Conservation (phyloP, 108 stramenopile species). For the Cyclotella choctawhatcheeana region DNA sequence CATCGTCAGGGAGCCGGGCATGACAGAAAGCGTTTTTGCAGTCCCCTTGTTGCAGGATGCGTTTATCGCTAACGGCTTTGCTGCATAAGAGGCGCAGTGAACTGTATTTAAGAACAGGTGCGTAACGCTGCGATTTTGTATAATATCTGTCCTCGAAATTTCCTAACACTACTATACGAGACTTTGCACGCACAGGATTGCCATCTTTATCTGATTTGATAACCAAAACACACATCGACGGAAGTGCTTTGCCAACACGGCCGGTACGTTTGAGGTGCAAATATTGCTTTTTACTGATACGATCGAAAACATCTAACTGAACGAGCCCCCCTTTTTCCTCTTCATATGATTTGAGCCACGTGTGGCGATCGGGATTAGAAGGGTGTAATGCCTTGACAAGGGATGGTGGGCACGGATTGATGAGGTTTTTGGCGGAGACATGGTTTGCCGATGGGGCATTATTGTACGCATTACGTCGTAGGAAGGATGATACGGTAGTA, state of each 20-base stretch:
- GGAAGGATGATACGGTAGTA: not conserved
- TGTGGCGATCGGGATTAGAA: conserved; percentile 6
- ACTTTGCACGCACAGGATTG: conserved; percentile 21
- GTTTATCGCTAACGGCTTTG: not conserved
- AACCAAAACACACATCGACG: conserved; percentile 6
- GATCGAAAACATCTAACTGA: not conserved
- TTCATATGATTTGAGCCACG: conserved; percentile 21
- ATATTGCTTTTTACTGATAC: not conserved
- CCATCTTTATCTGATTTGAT: conserved; percentile 21
- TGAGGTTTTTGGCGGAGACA: conserved; percentile 12
- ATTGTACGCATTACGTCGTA: conserved; percentile 3
- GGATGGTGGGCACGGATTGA: conserved; percentile 11
- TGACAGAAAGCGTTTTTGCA: conserved; percentile 51
- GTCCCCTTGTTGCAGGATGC: conserved; percentile 38
- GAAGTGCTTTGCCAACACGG: not conserved
- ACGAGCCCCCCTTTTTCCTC: conserved; percentile 14
- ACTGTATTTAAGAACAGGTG: conserved; percentile 27
- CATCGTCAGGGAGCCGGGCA: conserved; percentile 14
- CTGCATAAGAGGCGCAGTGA: conserved; percentile 8
- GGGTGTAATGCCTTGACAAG: conserved; percentile 13
- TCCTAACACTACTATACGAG: conserved; percentile 8
- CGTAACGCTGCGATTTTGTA: conserved; percentile 18
- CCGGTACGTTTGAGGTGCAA: not conserved
- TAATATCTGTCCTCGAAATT: conserved; percentile 23
- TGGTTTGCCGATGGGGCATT: conserved; percentile 10